Percentiles rank a stretch among this genome's conserved stretches.
Evolutionary conservation across 305 asterid species (phyloP).

Genomic region (Fraxinus sp.): DNA sequence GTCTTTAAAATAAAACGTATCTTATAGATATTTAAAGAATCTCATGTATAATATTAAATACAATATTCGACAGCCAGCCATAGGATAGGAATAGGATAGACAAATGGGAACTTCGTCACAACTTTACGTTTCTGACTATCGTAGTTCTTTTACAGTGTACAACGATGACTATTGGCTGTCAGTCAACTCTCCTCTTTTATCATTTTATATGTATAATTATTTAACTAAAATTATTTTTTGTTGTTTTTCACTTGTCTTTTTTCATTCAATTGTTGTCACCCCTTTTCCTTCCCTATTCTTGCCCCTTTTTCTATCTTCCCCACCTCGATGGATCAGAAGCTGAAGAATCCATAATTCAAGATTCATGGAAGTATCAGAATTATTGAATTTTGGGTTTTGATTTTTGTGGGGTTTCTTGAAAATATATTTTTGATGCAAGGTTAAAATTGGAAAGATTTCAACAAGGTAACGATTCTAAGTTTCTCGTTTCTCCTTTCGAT

Average conservation of each 20-base stretch:
- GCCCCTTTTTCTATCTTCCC: slow-evolving; percentile 26
- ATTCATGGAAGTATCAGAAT: slow-evolving; percentile 44
- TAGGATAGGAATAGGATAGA: not conserved
- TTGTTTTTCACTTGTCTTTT: slow-evolving; percentile 27
- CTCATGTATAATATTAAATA: not conserved
- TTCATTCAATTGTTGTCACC: slow-evolving; percentile 32
- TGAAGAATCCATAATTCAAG: slow-evolving; percentile 40
- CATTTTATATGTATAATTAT: not conserved
- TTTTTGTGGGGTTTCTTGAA: slow-evolving; percentile 26
- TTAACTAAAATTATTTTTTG: slow-evolving; percentile 1
- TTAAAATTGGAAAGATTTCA: slow-evolving; percentile 9
- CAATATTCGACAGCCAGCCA: not conserved
- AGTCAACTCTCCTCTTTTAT: slow-evolving; percentile 30
- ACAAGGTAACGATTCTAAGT: slow-evolving; percentile 37
- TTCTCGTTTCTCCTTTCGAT: slow-evolving; percentile 19
- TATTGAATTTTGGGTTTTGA: slow-evolving; percentile 8
- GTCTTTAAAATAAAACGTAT: too few species aligned
- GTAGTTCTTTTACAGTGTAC: not conserved
- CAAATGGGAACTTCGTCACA: slow-evolving; percentile 4
- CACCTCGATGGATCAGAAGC: slow-evolving; percentile 16
- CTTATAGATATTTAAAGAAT: too few species aligned
- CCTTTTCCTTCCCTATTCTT: slow-evolving; percentile 26
- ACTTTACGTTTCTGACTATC: not conserved
- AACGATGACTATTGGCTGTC: slow-evolving; percentile 18
- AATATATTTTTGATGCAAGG: slow-evolving; percentile 14